Evolutionary conservation across 352 stramenopile species (phyloP).

Genomic region (Phytophthora litchii): DNA sequence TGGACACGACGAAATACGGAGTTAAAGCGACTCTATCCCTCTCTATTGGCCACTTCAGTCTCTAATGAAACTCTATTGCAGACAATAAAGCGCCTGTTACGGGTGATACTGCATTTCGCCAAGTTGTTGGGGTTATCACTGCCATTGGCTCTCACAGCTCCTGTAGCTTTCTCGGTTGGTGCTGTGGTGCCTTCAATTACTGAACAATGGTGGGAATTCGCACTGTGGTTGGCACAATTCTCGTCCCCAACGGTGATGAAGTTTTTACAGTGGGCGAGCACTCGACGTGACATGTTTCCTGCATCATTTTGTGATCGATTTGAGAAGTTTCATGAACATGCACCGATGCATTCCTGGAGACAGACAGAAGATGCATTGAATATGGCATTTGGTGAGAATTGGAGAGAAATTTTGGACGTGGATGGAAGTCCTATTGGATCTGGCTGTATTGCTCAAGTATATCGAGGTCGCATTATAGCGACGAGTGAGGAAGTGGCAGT

Average conservation of each 20-base stretch:
- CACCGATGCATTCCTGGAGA: constrained; percentile 85
- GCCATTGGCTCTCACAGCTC: constrained; percentile 53
- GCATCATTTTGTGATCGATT: constrained; percentile 91
- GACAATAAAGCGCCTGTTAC: constrained; percentile 51
- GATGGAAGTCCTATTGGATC: constrained; percentile 82
- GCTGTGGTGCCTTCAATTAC: constrained; percentile 34
- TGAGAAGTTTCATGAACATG: constrained; percentile 88
- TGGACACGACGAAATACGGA: constrained; percentile 26
- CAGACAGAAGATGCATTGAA: constrained; percentile 84
- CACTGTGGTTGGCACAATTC: constrained; percentile 61
- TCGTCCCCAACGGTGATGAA: constrained; percentile 94
- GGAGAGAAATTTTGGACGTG: constrained; percentile 62
- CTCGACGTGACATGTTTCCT: constrained; percentile 94
- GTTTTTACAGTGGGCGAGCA: constrained; percentile 96
- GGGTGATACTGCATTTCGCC: constrained; percentile 55
- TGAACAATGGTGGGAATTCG: constrained; percentile 68
- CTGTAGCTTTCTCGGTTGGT: constrained; percentile 36
- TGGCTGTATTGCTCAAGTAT: constrained; percentile 96
- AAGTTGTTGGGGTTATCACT: constrained; percentile 63
- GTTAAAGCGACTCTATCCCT: constrained; percentile 30
- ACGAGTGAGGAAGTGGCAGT: constrained; percentile 84
- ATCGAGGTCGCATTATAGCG: constrained; percentile 77
- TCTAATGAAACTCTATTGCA: constrained; percentile 32
- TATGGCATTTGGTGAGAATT: constrained; percentile 89
- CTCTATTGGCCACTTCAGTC: constrained; percentile 32